Conservation (phyloP, 352 stramenopile species). For the Elongisporangium prolatum region DNA sequence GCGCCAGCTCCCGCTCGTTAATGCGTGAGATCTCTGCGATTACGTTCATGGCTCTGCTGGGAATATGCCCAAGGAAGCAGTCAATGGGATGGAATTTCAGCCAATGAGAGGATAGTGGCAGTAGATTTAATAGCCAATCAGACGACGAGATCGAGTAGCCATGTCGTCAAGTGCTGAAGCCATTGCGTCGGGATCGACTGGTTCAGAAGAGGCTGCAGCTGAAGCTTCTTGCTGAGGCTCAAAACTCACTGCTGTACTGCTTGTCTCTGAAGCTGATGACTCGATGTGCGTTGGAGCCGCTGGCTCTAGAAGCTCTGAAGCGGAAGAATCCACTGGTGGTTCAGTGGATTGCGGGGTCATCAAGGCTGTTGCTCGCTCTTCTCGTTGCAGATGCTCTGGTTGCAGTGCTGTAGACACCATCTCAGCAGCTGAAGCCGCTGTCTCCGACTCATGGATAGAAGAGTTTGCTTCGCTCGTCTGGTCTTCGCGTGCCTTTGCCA, state of each 20-base stretch:
- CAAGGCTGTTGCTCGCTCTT: background rate
- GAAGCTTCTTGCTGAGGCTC: background rate
- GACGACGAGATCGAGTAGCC: background rate
- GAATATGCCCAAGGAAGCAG: too few relatives aligned
- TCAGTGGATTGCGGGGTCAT: too few relatives aligned
- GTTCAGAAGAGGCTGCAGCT: background rate
- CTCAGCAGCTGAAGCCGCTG: background rate
- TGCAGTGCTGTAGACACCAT: background rate
- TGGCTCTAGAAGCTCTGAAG: background rate
- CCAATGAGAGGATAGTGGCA: background rate
- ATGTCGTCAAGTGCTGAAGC: background rate
- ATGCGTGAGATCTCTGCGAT: constrained; percentile 79
- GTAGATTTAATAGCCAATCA: background rate
- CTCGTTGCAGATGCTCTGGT: background rate
- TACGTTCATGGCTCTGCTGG: constrained; percentile 52
- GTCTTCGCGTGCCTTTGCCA: background rate
- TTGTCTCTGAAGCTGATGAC: background rate
- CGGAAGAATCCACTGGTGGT: background rate
- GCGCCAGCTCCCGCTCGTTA: constrained; percentile 78
- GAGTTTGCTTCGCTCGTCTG: background rate
- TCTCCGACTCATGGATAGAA: background rate
- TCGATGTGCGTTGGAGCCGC: background rate
- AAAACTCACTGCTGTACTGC: background rate
- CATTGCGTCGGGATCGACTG: background rate
- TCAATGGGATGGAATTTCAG: background rate